Evolutionary conservation across 805 yeast species (phyloP).

Genomic region (Henningerozyma blattae): DNA sequence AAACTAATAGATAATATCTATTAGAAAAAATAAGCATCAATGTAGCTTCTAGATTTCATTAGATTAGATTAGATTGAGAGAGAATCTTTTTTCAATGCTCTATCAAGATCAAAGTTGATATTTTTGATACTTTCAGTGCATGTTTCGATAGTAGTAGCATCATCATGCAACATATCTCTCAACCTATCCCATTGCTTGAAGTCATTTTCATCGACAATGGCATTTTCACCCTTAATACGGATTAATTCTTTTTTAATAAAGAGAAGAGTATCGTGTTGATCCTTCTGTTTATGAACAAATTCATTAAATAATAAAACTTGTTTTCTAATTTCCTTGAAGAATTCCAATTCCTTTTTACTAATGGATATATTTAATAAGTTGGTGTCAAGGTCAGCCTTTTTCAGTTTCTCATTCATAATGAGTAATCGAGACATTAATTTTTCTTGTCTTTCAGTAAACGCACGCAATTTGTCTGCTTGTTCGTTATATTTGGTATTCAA

Average conservation of each 20-base stretch:
- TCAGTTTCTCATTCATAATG: constrained; percentile 16
- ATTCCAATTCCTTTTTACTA: constrained; percentile 30
- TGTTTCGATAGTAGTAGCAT: constrained; percentile 8
- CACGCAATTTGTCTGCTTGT: constrained; percentile 9
- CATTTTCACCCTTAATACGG: constrained; percentile 5
- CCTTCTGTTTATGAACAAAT: constrained; percentile 18
- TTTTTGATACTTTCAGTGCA: not conserved
- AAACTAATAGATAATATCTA: no score
- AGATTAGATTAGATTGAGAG: no score
- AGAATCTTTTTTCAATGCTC: not conserved
- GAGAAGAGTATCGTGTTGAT: constrained; percentile 18
- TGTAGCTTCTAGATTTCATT: no score
- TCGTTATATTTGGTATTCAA: constrained; percentile 7
- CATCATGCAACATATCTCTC: constrained; percentile 22
- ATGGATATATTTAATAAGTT: constrained; percentile 20
- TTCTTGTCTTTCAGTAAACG: constrained; percentile 23
- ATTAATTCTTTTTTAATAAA: constrained; percentile 19
- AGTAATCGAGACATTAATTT: constrained; percentile 22
- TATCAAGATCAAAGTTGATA: not conserved
- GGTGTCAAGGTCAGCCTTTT: not conserved
- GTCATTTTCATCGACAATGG: constrained; percentile 1
- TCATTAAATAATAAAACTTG: constrained; percentile 23
- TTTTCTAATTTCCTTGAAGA: constrained; percentile 33
- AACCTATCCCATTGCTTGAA: constrained; percentile 23
- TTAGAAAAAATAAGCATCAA: no score